These are phyloP conservation scores for Paecilomyces niveus DNA, from an alignment of 2,329 filamentous ascomycete species.

Conservation along the genomic window DNA sequence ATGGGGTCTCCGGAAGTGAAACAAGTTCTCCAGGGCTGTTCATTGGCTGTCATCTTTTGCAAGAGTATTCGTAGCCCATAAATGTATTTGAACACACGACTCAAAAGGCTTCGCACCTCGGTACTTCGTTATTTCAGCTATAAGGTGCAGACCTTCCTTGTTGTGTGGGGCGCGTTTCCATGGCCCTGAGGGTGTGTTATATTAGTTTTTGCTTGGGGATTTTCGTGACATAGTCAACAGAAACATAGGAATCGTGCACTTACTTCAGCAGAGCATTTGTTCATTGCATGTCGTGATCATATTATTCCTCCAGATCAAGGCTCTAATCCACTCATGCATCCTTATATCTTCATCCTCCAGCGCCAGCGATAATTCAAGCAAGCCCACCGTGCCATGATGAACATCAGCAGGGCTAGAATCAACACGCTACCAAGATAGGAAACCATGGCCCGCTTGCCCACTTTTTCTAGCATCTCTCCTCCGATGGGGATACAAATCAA, in stretches of 20 bases:
- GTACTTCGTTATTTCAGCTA: too few species aligned
- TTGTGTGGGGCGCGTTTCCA: too few species aligned
- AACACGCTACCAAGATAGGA: conserved; percentile 40
- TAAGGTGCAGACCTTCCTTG: too few species aligned
- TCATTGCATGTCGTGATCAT: background rate
- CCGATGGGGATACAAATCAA: conserved; percentile 43
- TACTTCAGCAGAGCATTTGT: too few species aligned
- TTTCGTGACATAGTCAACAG: too few species aligned
- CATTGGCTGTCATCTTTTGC: too few species aligned
- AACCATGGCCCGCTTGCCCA: conserved; percentile 39
- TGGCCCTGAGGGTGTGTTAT: too few species aligned
- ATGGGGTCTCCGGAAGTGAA: background rate
- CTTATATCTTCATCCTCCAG: conserved; percentile 28
- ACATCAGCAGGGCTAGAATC: conserved; percentile 26
- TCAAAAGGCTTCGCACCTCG: too few species aligned
- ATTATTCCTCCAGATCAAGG: conserved; percentile 12
- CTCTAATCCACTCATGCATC: background rate
- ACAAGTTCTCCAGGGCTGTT: background rate
- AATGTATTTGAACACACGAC: background rate
- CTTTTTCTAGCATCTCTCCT: conserved; percentile 42
- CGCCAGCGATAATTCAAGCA: conserved; percentile 32
- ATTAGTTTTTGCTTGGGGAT: too few species aligned
- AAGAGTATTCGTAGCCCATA: background rate
- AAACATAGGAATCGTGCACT: too few species aligned
- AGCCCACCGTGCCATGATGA: conserved; percentile 30